phyloP scores from a whole-genome alignment of 1,284 basidiomycete genomes.

The Schizophyllum commune region DNA sequence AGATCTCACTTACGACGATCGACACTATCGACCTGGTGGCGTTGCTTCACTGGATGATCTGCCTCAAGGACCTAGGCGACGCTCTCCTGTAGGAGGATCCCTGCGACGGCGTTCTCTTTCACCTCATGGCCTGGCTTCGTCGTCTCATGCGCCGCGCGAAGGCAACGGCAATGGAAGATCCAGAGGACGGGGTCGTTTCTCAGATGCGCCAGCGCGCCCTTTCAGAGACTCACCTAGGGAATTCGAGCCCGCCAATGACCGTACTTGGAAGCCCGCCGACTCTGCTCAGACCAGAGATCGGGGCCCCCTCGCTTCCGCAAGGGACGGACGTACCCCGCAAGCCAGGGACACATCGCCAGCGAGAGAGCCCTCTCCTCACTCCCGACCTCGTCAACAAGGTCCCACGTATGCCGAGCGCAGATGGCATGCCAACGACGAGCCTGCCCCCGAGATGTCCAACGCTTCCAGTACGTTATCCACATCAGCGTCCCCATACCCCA shows the following conservation, averaged over 20 bases:
- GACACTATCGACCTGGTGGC: conserved; percentile 51
- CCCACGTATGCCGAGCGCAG: neutral
- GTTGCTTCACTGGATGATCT: conserved; percentile 10
- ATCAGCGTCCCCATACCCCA: neutral
- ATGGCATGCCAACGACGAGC: neutral
- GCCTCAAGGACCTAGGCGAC: neutral
- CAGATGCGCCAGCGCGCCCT: neutral
- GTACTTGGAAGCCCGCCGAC: neutral
- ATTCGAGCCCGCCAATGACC: neutral
- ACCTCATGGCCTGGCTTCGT: neutral
- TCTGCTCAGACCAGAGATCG: neutral
- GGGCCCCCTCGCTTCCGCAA: neutral
- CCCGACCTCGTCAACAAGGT: neutral
- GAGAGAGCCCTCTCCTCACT: neutral
- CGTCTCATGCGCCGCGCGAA: neutral
- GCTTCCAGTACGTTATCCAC: neutral
- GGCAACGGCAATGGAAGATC: neutral
- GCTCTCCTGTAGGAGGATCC: neutral
- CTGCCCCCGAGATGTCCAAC: neutral
- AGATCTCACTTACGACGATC: conserved; percentile 45
- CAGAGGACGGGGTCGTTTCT: neutral
- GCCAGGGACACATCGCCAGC: neutral
- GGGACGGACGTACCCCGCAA: too few relatives aligned
- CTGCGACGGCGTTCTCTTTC: neutral
- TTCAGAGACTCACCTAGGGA: neutral